Base-by-base conservation (phyloP, 2,329 filamentous ascomycete genomes). In the Colletotrichum tropicale region DNA sequence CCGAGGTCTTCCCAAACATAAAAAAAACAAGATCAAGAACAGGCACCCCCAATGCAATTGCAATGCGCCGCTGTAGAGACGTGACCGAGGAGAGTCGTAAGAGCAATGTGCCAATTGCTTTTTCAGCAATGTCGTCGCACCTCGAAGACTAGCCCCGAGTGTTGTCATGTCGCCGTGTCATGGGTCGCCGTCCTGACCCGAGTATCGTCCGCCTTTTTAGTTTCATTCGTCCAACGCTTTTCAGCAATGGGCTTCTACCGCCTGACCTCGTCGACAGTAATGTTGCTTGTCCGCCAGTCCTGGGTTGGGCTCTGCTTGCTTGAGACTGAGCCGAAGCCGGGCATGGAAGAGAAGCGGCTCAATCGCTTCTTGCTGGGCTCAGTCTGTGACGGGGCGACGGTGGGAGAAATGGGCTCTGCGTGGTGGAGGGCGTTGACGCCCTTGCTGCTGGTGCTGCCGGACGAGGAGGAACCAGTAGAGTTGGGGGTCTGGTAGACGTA, bases 401-500 rank as follows among this genome's bases (percentile, higher is more conserved):
- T 75, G 12, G 81, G 75, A 52, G 79, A 74, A 26, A 79, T 74
- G 68, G 83, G 77, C 74, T 83, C 79, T 65, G 82, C 83, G 77
- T 82, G 82, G 80, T 84, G 83, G 21, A 86, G 81, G 71, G 84
- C 84, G 75, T 85, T 83, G 78, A 82, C 75, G 79, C 81, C 78
- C 60, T 85, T 83, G 79, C 77, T 81, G 55, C 77, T 77, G 38
- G 81, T 80, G 70, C 82, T 84, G 58, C 85, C 87, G 71, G 87
- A 88, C 64, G 87, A 84, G 7, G 89, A 91, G 21, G 90, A 91
- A 71, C 90, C 90, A 2, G 90, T 92, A 68, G 87, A 87, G 84
- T 85, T 89, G 77, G 91, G 91, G 1, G 89, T 91, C 82, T 92
- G 89, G 89, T 96, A 98, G 84, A 98, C 89, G 87, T 98, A 98